These are phyloP conservation scores for Morella rubra DNA, from an alignment of 306 rosid species.

Conservation along the genomic window DNA sequence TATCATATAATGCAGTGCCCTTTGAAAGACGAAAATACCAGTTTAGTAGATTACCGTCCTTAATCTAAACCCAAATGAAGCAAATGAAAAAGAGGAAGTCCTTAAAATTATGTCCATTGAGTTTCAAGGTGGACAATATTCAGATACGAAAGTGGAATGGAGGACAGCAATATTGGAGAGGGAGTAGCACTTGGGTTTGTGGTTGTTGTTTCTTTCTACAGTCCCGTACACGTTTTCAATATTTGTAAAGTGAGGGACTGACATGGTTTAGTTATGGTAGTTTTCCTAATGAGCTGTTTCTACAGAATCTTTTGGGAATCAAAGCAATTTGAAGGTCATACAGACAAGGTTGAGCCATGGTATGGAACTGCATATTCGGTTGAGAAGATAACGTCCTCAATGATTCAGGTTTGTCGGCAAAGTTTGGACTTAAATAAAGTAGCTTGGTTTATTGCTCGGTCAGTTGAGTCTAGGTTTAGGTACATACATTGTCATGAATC, in stretches of 20 bases:
- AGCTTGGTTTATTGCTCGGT: constrained; percentile 21
- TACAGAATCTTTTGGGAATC: constrained; percentile 96
- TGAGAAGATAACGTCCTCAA: constrained; percentile 56
- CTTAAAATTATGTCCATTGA: background rate
- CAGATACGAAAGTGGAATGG: background rate
- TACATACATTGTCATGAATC: constrained; percentile 16
- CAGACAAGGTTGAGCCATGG: constrained; percentile 87
- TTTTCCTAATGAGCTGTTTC: constrained; percentile 24
- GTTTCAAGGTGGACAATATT: background rate
- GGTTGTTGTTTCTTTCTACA: background rate
- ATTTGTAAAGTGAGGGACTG: constrained; percentile 7
- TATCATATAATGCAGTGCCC: background rate
- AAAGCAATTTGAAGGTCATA: constrained; percentile 64
- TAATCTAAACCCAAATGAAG: background rate
- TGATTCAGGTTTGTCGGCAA: constrained; percentile 57
- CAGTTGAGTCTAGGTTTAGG: constrained; percentile 14
- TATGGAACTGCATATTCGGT: constrained; percentile 81
- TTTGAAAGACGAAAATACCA: background rate
- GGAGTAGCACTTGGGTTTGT: background rate
- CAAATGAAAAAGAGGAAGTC: background rate
- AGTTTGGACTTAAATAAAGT: constrained; percentile 25
- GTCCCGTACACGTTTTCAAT: background rate
- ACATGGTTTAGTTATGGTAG: constrained; percentile 7
- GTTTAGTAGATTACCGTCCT: background rate
- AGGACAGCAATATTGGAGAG: background rate